Conservation (phyloP, 1,284 basidiomycete genomes). For the Apiotrichum porosum region DNA sequence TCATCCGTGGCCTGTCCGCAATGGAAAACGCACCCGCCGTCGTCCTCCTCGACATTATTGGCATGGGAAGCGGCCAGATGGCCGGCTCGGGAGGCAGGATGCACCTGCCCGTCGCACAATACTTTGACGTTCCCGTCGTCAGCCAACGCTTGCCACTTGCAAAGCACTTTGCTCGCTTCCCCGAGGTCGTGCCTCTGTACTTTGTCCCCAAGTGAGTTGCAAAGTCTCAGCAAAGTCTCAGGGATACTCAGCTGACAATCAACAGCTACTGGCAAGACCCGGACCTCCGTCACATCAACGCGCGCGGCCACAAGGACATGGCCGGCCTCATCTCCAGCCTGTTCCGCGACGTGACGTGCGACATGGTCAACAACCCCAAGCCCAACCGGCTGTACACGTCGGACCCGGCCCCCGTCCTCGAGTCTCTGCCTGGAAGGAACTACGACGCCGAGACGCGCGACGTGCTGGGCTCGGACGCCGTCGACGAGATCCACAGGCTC, state of each 20-base stretch:
- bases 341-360: conserved; percentile 39
- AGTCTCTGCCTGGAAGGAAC: neutral
- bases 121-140: conserved; percentile 45
- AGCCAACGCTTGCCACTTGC: conserved; percentile 42
- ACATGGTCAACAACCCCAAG: conserved; percentile 22
- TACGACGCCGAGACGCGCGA: conserved; percentile 3
- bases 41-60: conserved; percentile 41
- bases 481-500: neutral
- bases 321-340: conserved; percentile 37
- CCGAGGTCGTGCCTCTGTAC: conserved; percentile 40
- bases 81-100: conserved; percentile 45
- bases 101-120: conserved; percentile 45
- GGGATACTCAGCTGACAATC: conserved; percentile 3
- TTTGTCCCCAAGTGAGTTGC: conserved; percentile 40
- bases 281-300: conserved; percentile 44
- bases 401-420: neutral
- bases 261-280: conserved; percentile 43
- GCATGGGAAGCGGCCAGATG: conserved; percentile 44
- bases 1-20: conserved; percentile 41
- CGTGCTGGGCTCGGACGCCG: neutral
- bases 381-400: conserved; percentile 12
- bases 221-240: too few species aligned
- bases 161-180: conserved; percentile 44
- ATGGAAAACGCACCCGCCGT: conserved; percentile 39
- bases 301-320: conserved; percentile 42